Base-by-base conservation (phyloP, 768 basidiomycete genomes). In the Tulasnella calospora region DNA sequence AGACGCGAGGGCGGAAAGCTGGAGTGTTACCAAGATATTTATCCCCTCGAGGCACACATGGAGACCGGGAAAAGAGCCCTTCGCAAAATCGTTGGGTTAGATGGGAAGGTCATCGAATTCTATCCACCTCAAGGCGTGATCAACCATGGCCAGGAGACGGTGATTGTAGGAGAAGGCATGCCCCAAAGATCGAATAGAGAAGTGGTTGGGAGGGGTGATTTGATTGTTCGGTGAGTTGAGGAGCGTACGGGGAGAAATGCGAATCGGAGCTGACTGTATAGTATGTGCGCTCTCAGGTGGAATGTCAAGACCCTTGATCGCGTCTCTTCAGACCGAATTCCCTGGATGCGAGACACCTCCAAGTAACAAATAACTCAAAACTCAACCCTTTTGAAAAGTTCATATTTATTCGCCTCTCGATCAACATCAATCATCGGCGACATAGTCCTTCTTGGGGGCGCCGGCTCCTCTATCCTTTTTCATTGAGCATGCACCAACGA, bases 121-220 rank as follows among this genome's bases (percentile, higher is more conserved):
- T 23, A 40, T 40, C 67, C 77, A 9, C 89, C 91, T 78, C 88
- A 88, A 80, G 86, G 88, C 57, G 85, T 87, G 80, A 88, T 88
- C 80, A 86, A 86, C 81, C 78, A 78, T 69, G 84, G 84, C 5
- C 84, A 88, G 76, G 87, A 86, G 74, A 90, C 89, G 21, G 86
- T 87, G 79, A 83, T 86, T 61, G 84, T 87, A 55, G 90, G 89
- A 57, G 89, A 88, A 75, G 92, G 92, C n/a, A 92, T 92, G 92
- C 90, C 90, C 55, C 85, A 90, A 69, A 84, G 88, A 77, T 86
- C 88, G n/a, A 84, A 87, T 40, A 87, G 89, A 13, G 84, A 85
- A 81, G 84, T 88, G 13, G 83, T 88, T 74, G 90, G 89, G 46
- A 86, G 88, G 81, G 91, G 91, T 23, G 90, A 91, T 81, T 84